Evolutionary conservation across 805 yeast genomes (phyloP).

Genomic region (Candida arabinofermentans): DNA sequence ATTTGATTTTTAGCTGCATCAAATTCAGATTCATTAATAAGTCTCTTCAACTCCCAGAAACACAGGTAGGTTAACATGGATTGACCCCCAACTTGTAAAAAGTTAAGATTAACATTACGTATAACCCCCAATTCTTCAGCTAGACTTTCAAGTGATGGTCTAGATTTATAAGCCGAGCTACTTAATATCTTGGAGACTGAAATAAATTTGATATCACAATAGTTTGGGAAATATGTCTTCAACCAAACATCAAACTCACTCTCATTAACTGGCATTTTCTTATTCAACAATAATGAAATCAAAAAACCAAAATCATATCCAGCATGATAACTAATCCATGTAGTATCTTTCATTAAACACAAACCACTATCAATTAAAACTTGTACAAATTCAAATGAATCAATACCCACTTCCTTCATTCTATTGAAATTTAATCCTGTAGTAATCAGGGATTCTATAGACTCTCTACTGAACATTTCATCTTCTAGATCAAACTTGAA

Average conservation of each 20-base stretch:
- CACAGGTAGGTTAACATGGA: slow-evolving; percentile 61
- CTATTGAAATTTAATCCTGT: slow-evolving; percentile 79
- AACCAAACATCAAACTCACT: slow-evolving; percentile 74
- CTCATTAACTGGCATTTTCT: slow-evolving; percentile 74
- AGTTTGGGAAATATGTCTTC: slow-evolving; percentile 68
- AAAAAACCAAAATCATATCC: slow-evolving; percentile 95
- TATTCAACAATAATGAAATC: slow-evolving; percentile 69
- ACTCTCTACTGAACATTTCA: slow-evolving; percentile 87
- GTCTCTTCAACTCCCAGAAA: slow-evolving; percentile 49
- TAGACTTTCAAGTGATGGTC: slow-evolving; percentile 52
- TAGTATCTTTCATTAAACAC: slow-evolving; percentile 61
- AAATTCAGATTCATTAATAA: slow-evolving; percentile 19
- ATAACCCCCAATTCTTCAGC: slow-evolving; percentile 72
- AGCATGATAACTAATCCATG: slow-evolving; percentile 89
- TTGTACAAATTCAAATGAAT: slow-evolving; percentile 77
- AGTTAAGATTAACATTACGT: slow-evolving; percentile 46
- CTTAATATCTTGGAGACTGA: slow-evolving; percentile 25
- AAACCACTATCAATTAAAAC: slow-evolving; percentile 82
- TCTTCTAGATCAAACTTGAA: slow-evolving; percentile 71
- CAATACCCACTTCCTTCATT: slow-evolving; percentile 75
- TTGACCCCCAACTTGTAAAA: slow-evolving; percentile 59
- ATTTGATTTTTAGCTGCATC: slow-evolving; percentile 24
- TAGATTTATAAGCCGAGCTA: slow-evolving; percentile 22
- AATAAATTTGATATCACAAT: slow-evolving; percentile 73
- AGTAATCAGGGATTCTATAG: slow-evolving; percentile 71